Evolutionary conservation across 169 alveolate species (phyloP).

Genomic region (Eimeria zaria): DNA sequence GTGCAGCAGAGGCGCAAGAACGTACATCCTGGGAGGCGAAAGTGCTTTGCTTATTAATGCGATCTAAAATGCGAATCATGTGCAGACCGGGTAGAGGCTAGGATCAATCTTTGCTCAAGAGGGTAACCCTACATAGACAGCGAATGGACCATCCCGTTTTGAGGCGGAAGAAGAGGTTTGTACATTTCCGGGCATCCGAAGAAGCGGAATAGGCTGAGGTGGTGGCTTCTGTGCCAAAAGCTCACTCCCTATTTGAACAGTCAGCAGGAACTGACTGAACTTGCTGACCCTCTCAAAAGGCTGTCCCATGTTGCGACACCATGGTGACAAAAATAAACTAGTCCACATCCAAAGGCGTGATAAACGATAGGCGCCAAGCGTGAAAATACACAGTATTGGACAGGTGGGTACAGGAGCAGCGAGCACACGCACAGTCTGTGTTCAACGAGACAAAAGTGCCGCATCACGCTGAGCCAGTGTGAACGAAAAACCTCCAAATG

Average conservation of each 20-base stretch:
- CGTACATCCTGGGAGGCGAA: neutral
- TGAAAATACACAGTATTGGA: neutral
- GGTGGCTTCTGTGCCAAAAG: neutral
- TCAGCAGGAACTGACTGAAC: neutral
- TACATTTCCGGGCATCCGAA: neutral
- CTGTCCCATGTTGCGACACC: too few species aligned
- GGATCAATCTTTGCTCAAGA: neutral
- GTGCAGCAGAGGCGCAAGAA: neutral
- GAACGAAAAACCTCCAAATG: neutral
- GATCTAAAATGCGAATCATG: neutral
- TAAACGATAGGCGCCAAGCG: neutral
- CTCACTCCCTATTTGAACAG: conserved; percentile 6
- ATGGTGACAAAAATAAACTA: neutral
- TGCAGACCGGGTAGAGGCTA: neutral
- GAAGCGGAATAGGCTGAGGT: neutral
- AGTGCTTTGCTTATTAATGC: neutral
- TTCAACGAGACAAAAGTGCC: neutral
- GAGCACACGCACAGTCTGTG: neutral
- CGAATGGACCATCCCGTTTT: too few species aligned
- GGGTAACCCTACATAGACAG: neutral
- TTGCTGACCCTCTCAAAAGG: neutral
- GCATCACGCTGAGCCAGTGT: neutral
- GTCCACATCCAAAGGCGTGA: neutral
- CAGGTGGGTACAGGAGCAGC: neutral
- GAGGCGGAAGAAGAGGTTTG: neutral